Evolutionary conservation across 2,329 filamentous ascomycete genomes (phyloP).

Genomic region (Cladobotryum mycophilum): DNA sequence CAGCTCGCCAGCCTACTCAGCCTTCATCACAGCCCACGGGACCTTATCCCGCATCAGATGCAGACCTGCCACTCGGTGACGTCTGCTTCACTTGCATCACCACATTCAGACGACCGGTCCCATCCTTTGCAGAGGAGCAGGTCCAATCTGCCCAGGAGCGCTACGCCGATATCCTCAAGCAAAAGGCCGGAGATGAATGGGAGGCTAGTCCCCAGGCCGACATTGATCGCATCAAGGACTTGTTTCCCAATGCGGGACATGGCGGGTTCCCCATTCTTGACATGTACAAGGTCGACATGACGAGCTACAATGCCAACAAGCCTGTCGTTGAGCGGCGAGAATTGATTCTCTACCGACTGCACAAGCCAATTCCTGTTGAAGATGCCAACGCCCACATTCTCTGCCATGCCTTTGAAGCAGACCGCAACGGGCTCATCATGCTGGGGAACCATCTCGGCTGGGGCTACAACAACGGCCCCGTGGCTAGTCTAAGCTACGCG

Average conservation of each 20-base stretch:
- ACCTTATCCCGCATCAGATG: constrained; percentile 35
- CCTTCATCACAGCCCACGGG: constrained; percentile 32
- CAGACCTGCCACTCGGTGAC: constrained; percentile 30
- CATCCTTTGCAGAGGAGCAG: constrained; percentile 33
- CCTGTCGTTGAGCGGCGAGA: constrained; percentile 41
- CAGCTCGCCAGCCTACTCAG: constrained; percentile 39
- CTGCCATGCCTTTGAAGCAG: constrained; percentile 45
- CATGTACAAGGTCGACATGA: constrained; percentile 51
- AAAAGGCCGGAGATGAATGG: constrained; percentile 36
- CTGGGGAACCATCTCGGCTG: constrained; percentile 43
- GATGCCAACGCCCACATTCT: constrained; percentile 40
- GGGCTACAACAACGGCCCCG: constrained; percentile 34
- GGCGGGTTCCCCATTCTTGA: constrained; percentile 45
- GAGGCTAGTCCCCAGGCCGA: constrained; percentile 40
- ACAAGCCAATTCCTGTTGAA: constrained; percentile 34
- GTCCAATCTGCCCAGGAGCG: constrained; percentile 35
- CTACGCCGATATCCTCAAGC: constrained; percentile 35
- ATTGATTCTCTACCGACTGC: constrained; percentile 43
- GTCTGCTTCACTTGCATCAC: constrained; percentile 46
- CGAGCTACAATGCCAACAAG: constrained; percentile 35
- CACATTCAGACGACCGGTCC: constrained; percentile 43
- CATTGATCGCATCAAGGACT: constrained; percentile 32
- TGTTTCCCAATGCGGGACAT: constrained; percentile 31
- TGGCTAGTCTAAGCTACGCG: constrained; percentile 43
- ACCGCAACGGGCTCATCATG: constrained; percentile 51